These are phyloP conservation scores for Batrachochytrium dendrobatidis DNA, from an alignment of 371 early-diverging fungal species.

Conservation along the genomic window DNA sequence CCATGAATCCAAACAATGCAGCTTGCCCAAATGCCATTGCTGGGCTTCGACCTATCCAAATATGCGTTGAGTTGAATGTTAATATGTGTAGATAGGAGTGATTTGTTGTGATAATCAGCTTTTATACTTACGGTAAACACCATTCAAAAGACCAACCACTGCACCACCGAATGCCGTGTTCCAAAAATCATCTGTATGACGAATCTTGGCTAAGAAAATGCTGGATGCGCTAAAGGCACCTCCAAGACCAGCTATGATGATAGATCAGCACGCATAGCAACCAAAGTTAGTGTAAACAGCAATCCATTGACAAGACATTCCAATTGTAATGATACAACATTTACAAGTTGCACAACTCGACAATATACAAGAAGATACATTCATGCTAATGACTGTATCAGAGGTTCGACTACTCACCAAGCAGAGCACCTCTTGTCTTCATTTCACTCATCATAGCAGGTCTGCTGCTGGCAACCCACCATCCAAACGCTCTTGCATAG, in stretches of 20 bases:
- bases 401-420: not conserved
- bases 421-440: not conserved
- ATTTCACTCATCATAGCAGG: not conserved
- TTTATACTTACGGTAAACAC: not conserved
- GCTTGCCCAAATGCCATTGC: constrained; percentile 1
- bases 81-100: not conserved
- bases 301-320: too few species aligned
- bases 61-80: not conserved
- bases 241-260: not conserved
- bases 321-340: too few species aligned
- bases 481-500: not conserved
- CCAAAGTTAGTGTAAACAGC: too few species aligned
- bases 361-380: too few species aligned
- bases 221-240: not conserved
- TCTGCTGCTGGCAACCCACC: not conserved
- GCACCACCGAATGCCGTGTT: constrained; percentile 7
- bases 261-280: not conserved
- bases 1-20: not conserved
- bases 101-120: not conserved
- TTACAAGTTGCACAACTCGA: too few species aligned
- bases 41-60: not conserved
- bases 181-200: not conserved
- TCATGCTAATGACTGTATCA: too few species aligned
- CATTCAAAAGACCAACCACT: not conserved
- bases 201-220: not conserved